These are phyloP conservation scores for Aspergillus uvarum DNA, from an alignment of 2,329 filamentous ascomycete species.

Conservation along the genomic window DNA sequence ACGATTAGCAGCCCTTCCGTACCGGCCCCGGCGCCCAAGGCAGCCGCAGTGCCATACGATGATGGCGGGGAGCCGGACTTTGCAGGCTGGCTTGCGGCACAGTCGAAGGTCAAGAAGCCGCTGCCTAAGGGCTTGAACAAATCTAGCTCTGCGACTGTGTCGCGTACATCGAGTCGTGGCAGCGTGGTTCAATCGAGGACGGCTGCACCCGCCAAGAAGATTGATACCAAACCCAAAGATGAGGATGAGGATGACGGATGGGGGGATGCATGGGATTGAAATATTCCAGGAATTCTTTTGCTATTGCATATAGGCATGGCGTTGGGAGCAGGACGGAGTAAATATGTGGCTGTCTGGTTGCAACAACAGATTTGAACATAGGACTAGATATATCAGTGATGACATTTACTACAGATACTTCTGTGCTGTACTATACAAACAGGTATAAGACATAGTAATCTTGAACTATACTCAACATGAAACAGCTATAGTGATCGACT, in stretches of 20 bases:
- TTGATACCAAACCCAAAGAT: constrained; percentile 62
- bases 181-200: constrained; percentile 50
- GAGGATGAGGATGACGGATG: constrained; percentile 47
- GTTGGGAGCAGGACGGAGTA: not conserved
- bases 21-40: constrained; percentile 25
- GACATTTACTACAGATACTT: no score
- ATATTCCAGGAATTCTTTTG: not conserved
- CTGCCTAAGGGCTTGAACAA: constrained; percentile 84
- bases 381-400: not conserved
- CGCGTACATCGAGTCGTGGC: constrained; percentile 39
- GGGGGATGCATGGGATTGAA: constrained; percentile 51
- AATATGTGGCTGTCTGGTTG: not conserved
- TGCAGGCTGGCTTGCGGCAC: constrained; percentile 88
- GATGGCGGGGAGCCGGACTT: constrained; percentile 92
- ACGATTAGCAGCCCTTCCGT: constrained; percentile 24
- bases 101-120: constrained; percentile 72
- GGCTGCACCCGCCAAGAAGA: constrained; percentile 60
- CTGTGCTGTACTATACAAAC: no score
- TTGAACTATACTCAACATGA: not conserved
- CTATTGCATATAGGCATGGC: not conserved
- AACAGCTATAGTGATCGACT: not conserved
- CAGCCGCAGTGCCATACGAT: constrained; percentile 61
- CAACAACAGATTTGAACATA: no score
- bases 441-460: not conserved
- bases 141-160: constrained; percentile 40